A percentile compares a stretch with the other conserved stretches of the same genome.
These are phyloP conservation scores for Verticillium longisporum DNA, from an alignment of 2,329 filamentous ascomycete genomes.

Conservation along the genomic window DNA sequence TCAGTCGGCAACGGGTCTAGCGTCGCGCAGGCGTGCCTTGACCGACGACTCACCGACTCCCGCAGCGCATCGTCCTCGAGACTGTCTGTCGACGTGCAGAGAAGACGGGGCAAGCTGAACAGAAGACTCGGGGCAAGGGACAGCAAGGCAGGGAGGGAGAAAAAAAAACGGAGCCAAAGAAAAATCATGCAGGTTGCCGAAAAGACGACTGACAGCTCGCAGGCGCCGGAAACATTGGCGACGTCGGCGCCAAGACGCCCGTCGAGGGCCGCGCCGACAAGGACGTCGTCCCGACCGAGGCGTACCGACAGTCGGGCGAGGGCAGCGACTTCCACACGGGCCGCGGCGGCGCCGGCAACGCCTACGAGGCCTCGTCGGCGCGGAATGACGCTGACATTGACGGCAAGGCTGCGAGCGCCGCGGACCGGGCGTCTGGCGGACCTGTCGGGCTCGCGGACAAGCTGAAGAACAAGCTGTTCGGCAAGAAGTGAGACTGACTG, in stretches of 20 bases:
- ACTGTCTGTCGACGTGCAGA: too few species aligned
- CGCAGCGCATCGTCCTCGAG: too few species aligned
- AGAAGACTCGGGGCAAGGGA: too few species aligned
- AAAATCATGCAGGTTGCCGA: too few species aligned
- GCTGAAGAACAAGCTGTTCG: slow-evolving; percentile 48
- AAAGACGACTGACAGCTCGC: background rate
- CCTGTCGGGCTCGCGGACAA: slow-evolving; percentile 45
- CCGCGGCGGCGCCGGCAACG: slow-evolving; percentile 53
- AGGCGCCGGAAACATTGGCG: slow-evolving; percentile 55
- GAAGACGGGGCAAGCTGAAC: too few species aligned
- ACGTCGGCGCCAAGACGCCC: slow-evolving; percentile 29
- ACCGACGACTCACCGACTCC: background rate
- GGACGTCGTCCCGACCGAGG: slow-evolving; percentile 46
- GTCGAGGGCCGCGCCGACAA: slow-evolving; percentile 36
- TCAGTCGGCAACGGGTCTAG: background rate
- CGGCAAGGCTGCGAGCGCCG: slow-evolving; percentile 24
- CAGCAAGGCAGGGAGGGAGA: background rate
- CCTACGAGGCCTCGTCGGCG: background rate
- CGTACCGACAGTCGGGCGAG: slow-evolving; percentile 40
- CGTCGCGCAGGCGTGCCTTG: background rate
- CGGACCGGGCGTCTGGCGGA: slow-evolving; percentile 16
- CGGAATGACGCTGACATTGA: slow-evolving; percentile 17
- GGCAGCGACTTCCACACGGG: slow-evolving; percentile 49
- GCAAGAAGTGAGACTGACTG: slow-evolving; percentile 35
- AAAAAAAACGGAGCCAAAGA: background rate